Base-by-base conservation (phyloP, 2,329 filamentous ascomycete genomes). In the Trichophaea hybrida region DNA sequence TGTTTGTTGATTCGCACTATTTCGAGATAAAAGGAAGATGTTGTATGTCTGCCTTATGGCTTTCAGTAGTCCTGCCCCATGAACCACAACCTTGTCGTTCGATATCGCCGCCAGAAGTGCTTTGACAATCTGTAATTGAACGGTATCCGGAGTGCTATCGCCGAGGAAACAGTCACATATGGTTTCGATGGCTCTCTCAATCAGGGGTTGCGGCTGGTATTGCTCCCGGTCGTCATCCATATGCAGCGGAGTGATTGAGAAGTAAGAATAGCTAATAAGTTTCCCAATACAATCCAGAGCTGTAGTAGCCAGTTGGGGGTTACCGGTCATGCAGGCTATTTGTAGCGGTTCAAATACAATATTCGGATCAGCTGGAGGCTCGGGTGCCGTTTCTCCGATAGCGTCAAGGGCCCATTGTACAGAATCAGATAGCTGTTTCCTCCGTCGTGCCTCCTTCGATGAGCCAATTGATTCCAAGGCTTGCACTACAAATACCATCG, bases 111-210 rank as follows among this genome's bases (percentile, higher is more conserved):
- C 90, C 61, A 98, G 77, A 61, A 98, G 77, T 1, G 93, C 97
- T 75, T 98, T 97, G 72, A 98, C 88, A 68, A 98, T 98, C 74
- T 98, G 93, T 68, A 97, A 81, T 73, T 98, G 93, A 52, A 97
- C 85, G 72, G 96, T 91, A 56, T 85, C 80, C 2, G 88, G 84
- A 0, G 94, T 98, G 1, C 87, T 87, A 74, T 98, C 93, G 70
- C 93, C 91, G 71, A 97, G 90, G 71, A 98, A 98, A 72, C 93
- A 98, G 71, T 97, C 91, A 77, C 93, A 98, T 76, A 98, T 98
- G 38, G 93, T 95, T 74, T 98, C 94, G 69, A 98, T 98, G 61
- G 94, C 93, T 65, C 91, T 82, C 74, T 98, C 94, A 70, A 98
- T 98, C 66, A 98, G 77, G 13, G 91, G 90, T 44, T 76, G 75